Percentiles rank a stretch among this genome's conserved stretches.
Evolutionary conservation across 169 alveolate genomes (phyloP).

Genomic region (Toxoplasma gondii): DNA sequence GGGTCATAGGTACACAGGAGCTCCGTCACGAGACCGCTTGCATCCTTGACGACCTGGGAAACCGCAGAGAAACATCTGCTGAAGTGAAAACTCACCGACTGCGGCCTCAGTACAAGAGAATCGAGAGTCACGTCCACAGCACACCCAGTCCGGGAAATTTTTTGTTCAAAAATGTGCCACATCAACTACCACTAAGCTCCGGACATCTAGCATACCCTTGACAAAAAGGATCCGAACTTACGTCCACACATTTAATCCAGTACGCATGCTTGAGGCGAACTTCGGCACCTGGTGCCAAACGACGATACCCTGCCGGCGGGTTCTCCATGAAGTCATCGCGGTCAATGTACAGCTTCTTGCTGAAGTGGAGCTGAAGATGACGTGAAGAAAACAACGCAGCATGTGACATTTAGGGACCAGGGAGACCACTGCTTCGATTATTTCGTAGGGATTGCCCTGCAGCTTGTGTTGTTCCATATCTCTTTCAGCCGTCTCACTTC

Average conservation of each 20-base stretch:
- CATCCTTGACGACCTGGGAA: conserved; percentile 60
- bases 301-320: conserved; percentile 79
- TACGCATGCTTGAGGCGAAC: conserved; percentile 84
- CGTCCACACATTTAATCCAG: conserved; percentile 84
- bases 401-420: background rate
- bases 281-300: conserved; percentile 81
- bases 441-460: too few species aligned
- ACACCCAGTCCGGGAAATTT: background rate
- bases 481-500: too few species aligned
- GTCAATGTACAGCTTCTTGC: conserved; percentile 77
- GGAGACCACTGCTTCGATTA: background rate
- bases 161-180: background rate
- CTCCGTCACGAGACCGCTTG: conserved; percentile 63
- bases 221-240: background rate
- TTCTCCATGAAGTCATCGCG: conserved; percentile 81
- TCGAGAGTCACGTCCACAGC: background rate
- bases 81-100: background rate
- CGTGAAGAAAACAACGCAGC: background rate
- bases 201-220: background rate
- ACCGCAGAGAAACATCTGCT: background rate
- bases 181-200: background rate
- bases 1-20: conserved; percentile 84
- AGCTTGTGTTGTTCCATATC: too few species aligned
- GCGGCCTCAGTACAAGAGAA: background rate
- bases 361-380: conserved; percentile 46